Percentiles rank a stretch among this genome's conserved stretches.
These are phyloP conservation scores for Carex pumila DNA, from an alignment of 176 grass and related monocot species.

Conservation along the genomic window DNA sequence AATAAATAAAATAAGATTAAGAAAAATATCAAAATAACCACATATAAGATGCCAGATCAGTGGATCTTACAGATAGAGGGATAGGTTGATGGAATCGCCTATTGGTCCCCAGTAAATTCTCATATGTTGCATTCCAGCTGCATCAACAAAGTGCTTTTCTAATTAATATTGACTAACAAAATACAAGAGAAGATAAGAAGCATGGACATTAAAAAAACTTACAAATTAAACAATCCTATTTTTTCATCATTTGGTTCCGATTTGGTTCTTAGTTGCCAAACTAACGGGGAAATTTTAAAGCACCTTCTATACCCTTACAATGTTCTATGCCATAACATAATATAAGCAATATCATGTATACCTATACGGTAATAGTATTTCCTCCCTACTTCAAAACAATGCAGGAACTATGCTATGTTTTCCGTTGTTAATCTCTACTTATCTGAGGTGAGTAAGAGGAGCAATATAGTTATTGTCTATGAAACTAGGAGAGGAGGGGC, in stretches of 20 bases:
- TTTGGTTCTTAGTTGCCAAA: too few relatives aligned
- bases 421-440: neutral
- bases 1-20: neutral
- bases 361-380: neutral
- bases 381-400: neutral
- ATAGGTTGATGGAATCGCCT: conserved; percentile 69
- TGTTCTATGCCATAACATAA: neutral
- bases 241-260: too few relatives aligned
- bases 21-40: neutral
- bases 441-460: neutral
- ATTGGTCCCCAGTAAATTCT: conserved; percentile 76
- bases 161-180: neutral
- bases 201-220: conserved; percentile 1
- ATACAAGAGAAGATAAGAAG: conserved; percentile 11
- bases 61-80: conserved; percentile 58
- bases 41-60: neutral
- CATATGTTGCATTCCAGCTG: conserved; percentile 88
- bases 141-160: neutral
- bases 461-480: neutral
- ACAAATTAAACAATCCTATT: neutral
- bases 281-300: too few relatives aligned
- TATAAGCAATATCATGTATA: neutral
- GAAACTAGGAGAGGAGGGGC: neutral
- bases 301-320: too few relatives aligned
- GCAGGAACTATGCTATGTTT: neutral